Conservation (phyloP, 805 yeast genomes). For the Nakazawaea siamensis region DNA sequence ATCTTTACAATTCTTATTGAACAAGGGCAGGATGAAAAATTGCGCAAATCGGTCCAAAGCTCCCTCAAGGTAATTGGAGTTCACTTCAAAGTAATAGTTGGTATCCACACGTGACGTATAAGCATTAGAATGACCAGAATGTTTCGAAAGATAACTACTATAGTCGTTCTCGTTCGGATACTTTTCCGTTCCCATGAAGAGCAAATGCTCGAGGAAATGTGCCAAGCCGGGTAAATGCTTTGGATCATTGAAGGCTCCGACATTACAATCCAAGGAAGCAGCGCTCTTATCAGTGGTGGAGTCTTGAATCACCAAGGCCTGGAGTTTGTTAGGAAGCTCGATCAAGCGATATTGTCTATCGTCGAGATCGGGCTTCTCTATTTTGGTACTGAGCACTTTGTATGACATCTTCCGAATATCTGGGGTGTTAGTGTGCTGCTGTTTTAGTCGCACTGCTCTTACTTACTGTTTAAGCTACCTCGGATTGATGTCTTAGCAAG, state of each 20-base stretch:
- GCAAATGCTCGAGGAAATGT: slow-evolving; percentile 66
- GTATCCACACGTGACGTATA: slow-evolving; percentile 86
- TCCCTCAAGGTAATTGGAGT: slow-evolving; percentile 67
- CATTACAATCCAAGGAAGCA: slow-evolving; percentile 72
- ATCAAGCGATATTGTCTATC: slow-evolving; percentile 69
- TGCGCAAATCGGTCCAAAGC: slow-evolving; percentile 92
- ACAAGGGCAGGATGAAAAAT: slow-evolving; percentile 82
- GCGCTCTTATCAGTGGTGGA: slow-evolving; percentile 67
- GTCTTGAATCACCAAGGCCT: slow-evolving; percentile 59
- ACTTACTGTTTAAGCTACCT: background rate
- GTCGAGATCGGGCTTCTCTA: slow-evolving; percentile 47
- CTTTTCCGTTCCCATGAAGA: slow-evolving; percentile 74
- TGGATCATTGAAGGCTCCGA: slow-evolving; percentile 69
- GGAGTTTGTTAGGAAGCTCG: slow-evolving; percentile 46
- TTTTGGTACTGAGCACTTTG: slow-evolving; percentile 8
- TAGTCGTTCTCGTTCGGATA: slow-evolving; percentile 73
- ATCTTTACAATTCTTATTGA: slow-evolving; percentile 66
- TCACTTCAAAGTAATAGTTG: slow-evolving; percentile 83
- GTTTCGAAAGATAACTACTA: slow-evolving; percentile 65
- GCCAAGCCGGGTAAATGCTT: slow-evolving; percentile 63
- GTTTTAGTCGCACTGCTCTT: no score
- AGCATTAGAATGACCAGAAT: slow-evolving; percentile 88
- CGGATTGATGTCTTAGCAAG: background rate
- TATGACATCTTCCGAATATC: slow-evolving; percentile 8
- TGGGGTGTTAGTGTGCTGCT: background rate